phyloP scores from a whole-genome alignment of 1,284 basidiomycete genomes.

The Sanghuangporus weigelae region DNA sequence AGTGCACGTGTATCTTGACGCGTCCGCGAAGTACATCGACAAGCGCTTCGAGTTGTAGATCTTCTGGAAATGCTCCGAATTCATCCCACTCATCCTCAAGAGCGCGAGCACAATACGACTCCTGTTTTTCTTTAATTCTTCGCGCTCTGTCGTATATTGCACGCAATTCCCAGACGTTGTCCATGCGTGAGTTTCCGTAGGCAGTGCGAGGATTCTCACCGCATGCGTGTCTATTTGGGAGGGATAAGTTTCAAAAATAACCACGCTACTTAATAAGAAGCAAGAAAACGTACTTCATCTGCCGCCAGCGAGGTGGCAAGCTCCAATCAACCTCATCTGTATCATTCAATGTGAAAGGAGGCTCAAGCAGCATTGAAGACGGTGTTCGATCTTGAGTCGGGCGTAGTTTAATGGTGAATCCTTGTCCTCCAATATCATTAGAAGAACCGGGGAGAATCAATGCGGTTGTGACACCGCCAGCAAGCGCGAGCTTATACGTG shows the following conservation, averaged over 20 bases:
- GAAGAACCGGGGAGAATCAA: slow-evolving; percentile 44
- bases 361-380: slow-evolving; percentile 61
- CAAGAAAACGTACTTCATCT: slow-evolving; percentile 46
- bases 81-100: slow-evolving; percentile 53
- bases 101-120: slow-evolving; percentile 61
- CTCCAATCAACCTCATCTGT: slow-evolving; percentile 26
- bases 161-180: slow-evolving; percentile 39
- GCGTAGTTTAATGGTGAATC: slow-evolving; percentile 64
- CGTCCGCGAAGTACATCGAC: slow-evolving; percentile 81
- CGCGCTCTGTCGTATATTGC: slow-evolving; percentile 66
- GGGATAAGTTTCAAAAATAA: neutral
- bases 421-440: slow-evolving; percentile 55
- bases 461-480: slow-evolving; percentile 43
- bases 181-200: slow-evolving; percentile 38
- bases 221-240: slow-evolving; percentile 31
- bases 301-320: slow-evolving; percentile 43
- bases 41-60: slow-evolving; percentile 78
- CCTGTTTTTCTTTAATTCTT: slow-evolving; percentile 69
- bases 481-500: slow-evolving; percentile 30
- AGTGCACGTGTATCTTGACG: slow-evolving; percentile 78
- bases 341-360: slow-evolving; percentile 43
- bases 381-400: slow-evolving; percentile 51
- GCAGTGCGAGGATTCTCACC: slow-evolving; percentile 35
- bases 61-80: slow-evolving; percentile 67
- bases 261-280: neutral